Percentiles rank a stretch among this genome's conserved stretches.
Conservation (phyloP, 805 yeast genomes). For the Saturnispora sanitii region DNA sequence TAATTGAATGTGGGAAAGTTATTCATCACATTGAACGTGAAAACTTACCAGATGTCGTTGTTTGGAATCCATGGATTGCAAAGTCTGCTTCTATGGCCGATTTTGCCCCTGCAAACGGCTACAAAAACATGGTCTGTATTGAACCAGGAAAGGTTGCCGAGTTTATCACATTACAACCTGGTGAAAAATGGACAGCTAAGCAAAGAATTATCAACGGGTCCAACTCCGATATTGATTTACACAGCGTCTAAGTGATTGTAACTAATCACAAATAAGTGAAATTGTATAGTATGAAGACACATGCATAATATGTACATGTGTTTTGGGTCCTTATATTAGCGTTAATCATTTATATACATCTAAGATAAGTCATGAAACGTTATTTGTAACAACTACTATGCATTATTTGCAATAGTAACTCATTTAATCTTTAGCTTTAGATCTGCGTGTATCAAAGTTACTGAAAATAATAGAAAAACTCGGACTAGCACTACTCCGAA, state of each 20-base stretch:
- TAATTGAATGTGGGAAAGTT: constrained; percentile 63
- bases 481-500: no score
- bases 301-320: no score
- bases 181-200: constrained; percentile 64
- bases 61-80: constrained; percentile 96
- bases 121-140: constrained; percentile 79
- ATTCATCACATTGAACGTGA: constrained; percentile 55
- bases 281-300: no score
- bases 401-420: no score
- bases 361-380: no score
- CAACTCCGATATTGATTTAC: constrained; percentile 25
- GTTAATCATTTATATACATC: no score
- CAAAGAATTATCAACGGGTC: constrained; percentile 48
- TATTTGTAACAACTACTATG: no score
- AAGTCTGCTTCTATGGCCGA: constrained; percentile 80
- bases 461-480: no score
- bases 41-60: constrained; percentile 59
- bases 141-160: constrained; percentile 87
- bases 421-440: no score
- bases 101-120: constrained; percentile 80
- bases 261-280: not conserved
- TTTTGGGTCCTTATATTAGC: no score
- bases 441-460: no score
- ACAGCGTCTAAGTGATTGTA: constrained; percentile 9
- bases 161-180: constrained; percentile 55